These are phyloP conservation scores for Tardiomyces digboiensis DNA, from an alignment of 1,139 yeast species.

Conservation along the genomic window DNA sequence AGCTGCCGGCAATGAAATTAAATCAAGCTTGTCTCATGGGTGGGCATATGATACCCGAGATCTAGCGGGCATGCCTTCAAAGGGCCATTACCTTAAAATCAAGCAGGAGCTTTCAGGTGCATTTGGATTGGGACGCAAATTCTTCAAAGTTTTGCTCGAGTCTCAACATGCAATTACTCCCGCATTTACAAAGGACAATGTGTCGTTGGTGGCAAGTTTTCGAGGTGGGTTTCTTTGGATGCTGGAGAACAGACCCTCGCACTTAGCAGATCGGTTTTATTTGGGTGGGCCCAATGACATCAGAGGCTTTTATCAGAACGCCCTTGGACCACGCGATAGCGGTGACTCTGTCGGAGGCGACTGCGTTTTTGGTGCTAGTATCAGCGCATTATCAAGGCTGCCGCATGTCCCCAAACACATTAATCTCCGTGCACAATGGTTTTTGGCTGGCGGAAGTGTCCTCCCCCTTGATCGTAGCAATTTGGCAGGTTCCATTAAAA, in stretches of 20 bases:
- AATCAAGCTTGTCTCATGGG: conserved; percentile 24
- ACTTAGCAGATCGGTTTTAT: conserved; percentile 40
- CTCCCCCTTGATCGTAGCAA: conserved; percentile 33
- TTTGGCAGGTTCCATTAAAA: conserved; percentile 4
- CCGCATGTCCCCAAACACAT: conserved; percentile 42
- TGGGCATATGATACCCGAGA: conserved; percentile 25
- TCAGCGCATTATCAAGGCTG: conserved; percentile 53
- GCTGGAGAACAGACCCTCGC: conserved; percentile 8
- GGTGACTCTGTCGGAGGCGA: conserved; percentile 66
- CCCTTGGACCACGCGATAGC: conserved; percentile 75
- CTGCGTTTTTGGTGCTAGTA: conserved; percentile 58
- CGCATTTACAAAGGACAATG: conserved; percentile 3
- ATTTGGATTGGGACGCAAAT: conserved; percentile 23
- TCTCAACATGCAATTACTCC: conserved; percentile 18
- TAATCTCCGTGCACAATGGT: conserved; percentile 59
- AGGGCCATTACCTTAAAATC: conserved; percentile 45
- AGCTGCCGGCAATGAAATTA: conserved; percentile 29
- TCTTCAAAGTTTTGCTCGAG: conserved; percentile 23
- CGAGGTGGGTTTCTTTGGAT: conserved; percentile 11
- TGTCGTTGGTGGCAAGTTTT: conserved; percentile 9
- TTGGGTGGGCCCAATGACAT: conserved; percentile 84
- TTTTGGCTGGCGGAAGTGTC: conserved; percentile 67
- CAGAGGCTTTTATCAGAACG: conserved; percentile 65
- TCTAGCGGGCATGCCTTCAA: conserved; percentile 24
- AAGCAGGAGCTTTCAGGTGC: conserved; percentile 51